phyloP scores from a whole-genome alignment of 495 filamentous ascomycete species.

The Aspergillus kassunensis region DNA sequence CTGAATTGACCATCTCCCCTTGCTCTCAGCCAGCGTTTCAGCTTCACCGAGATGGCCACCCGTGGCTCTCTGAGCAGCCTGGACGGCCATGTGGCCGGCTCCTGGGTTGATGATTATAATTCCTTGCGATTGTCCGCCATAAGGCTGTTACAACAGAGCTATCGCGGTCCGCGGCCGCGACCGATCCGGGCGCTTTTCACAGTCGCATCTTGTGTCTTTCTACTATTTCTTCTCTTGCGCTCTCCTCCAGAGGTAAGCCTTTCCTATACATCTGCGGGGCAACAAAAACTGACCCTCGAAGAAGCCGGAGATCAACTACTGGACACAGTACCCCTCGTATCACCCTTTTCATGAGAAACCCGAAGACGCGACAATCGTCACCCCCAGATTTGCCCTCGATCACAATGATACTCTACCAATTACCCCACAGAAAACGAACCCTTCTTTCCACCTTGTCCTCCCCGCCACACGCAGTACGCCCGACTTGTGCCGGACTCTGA shows the following conservation, averaged over 20 bases:
- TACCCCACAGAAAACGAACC: conserved; percentile 45
- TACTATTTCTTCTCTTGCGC: conserved; percentile 21
- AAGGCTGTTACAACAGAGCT: conserved; percentile 26
- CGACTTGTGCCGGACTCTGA: conserved; percentile 55
- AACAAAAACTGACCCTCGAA: conserved; percentile 3
- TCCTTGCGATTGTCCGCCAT: conserved; percentile 23
- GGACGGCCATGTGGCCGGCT: conserved; percentile 20
- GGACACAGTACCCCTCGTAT: conserved; percentile 36
- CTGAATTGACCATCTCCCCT: conserved; percentile 8
- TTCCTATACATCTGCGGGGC: background rate
- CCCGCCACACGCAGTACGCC: conserved; percentile 47
- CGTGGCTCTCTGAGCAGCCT: conserved; percentile 21
- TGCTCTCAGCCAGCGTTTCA: background rate
- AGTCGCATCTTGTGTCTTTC: conserved; percentile 23
- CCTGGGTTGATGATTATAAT: conserved; percentile 26
- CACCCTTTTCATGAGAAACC: conserved; percentile 31
- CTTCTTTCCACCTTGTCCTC: conserved; percentile 60
- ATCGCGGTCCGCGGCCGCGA: conserved; percentile 31
- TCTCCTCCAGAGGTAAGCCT: conserved; percentile 19
- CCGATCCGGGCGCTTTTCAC: conserved; percentile 23
- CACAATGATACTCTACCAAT: conserved; percentile 29
- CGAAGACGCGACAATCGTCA: conserved; percentile 34
- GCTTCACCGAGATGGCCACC: conserved; percentile 26
- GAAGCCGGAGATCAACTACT: conserved; percentile 30
- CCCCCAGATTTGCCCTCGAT: conserved; percentile 17